These are phyloP conservation scores for Leccinum rimulosum DNA, from an alignment of 768 basidiomycete species.

Conservation along the genomic window DNA sequence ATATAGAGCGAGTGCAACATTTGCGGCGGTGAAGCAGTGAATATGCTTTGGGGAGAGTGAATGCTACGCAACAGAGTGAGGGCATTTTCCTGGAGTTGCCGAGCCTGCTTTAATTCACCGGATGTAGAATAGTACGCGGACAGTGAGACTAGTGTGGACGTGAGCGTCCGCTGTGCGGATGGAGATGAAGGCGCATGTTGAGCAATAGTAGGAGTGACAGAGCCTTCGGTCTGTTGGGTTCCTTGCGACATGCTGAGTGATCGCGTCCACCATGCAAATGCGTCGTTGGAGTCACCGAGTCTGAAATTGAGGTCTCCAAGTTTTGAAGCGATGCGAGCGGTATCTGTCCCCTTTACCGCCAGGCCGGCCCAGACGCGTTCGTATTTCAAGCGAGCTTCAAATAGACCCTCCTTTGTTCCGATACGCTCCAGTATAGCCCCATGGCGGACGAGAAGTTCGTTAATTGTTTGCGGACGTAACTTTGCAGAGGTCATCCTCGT, in stretches of 20 bases:
- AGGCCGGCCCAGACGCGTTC: conserved; percentile 55
- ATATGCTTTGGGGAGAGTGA: conserved; percentile 42
- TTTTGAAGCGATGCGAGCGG: conserved; percentile 59
- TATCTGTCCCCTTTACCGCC: conserved; percentile 37
- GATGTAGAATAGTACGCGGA: conserved; percentile 68
- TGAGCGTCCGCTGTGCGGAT: conserved; percentile 58
- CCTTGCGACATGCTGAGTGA: conserved; percentile 48
- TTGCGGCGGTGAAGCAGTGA: conserved; percentile 51
- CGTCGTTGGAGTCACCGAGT: conserved; percentile 50
- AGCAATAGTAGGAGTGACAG: conserved; percentile 33
- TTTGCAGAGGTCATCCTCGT: conserved; percentile 35
- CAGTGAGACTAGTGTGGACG: conserved; percentile 62
- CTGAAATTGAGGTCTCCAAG: conserved; percentile 64
- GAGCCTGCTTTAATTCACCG: conserved; percentile 54
- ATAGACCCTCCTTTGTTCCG: conserved; percentile 47
- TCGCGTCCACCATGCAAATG: conserved; percentile 67
- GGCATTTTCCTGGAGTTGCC: conserved; percentile 51
- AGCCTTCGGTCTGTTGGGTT: conserved; percentile 20
- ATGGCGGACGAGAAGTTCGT: conserved; percentile 54
- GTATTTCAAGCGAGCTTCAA: conserved; percentile 55
- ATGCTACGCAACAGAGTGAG: conserved; percentile 56
- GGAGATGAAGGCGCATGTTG: conserved; percentile 51
- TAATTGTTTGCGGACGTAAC: conserved; percentile 49
- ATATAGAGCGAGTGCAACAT: conserved; percentile 63
- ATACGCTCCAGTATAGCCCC: conserved; percentile 60